These are phyloP conservation scores for Suhomyces sp. DNA, from an alignment of 805 yeast genomes.

Conservation along the genomic window DNA sequence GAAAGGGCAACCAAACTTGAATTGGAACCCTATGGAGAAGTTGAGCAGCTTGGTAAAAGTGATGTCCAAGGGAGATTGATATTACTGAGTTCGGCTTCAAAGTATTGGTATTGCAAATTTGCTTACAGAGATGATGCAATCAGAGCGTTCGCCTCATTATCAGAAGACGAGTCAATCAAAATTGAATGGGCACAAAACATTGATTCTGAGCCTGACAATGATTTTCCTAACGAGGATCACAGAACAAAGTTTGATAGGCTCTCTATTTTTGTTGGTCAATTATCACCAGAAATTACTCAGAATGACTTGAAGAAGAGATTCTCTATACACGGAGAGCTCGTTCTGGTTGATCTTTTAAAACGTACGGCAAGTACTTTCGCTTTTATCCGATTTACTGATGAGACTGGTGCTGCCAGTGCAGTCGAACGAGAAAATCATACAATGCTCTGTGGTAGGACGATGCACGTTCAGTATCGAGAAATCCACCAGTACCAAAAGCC, in stretches of 20 bases:
- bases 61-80: conserved; percentile 30
- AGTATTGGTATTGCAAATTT: conserved; percentile 74
- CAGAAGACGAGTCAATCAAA: conserved; percentile 51
- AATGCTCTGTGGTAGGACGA: conserved; percentile 66
- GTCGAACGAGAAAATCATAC: conserved; percentile 85
- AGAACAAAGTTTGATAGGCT: conserved; percentile 52
- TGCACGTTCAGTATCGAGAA: conserved; percentile 84
- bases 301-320: conserved; percentile 60
- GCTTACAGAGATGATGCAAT: conserved; percentile 86
- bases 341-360: conserved; percentile 54
- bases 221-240: conserved; percentile 8
- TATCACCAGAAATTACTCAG: conserved; percentile 54
- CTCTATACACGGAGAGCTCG: conserved; percentile 63
- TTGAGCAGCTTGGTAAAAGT: conserved; percentile 60
- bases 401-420: conserved; percentile 80
- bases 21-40: conserved; percentile 63
- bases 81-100: conserved; percentile 18
- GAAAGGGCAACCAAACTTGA: conserved; percentile 37
- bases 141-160: conserved; percentile 71
- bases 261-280: conserved; percentile 79
- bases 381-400: conserved; percentile 63
- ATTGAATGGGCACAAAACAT: conserved; percentile 89
- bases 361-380: conserved; percentile 60
- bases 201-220: conserved; percentile 47
- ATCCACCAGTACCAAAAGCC: conserved; percentile 6